Evolutionary conservation across 1,284 basidiomycete species (phyloP), one percentile per base, ranked within the genome.

Genomic region (Sporisorium reilianum): DNA sequence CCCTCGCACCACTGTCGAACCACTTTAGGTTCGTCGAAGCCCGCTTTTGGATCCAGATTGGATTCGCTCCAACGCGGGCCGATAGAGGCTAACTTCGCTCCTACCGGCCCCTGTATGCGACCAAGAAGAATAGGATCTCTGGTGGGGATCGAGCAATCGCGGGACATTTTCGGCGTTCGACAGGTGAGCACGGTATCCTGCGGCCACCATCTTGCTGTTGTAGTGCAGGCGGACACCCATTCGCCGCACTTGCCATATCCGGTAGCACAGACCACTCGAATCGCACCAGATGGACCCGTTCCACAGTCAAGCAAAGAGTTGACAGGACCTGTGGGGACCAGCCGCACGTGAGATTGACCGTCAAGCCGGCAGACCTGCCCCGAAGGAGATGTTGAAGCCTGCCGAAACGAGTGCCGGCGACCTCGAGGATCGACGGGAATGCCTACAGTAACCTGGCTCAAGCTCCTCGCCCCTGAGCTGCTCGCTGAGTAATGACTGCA

Each of bases 21-120:
- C 72, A 72, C 65, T 76, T 76, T 54, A 76, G 72, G 55, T 64
- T 79, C n/a, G n/a, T n/a, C n/a, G n/a, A n/a, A n/a, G n/a, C n/a
- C n/a, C n/a, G n/a, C n/a, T n/a, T n/a, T n/a, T n/a, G n/a, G n/a
- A n/a, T n/a, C n/a, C n/a, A n/a, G n/a, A n/a, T n/a, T n/a, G n/a
- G n/a, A n/a, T n/a, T n/a, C n/a, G n/a, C n/a, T n/a, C n/a, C n/a
- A n/a, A 48, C 46, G 46, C 28, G 26, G 30, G 18, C 46, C 28
- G 46, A 48, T 30, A 20, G 28, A 20, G 28, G 28, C 28, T 22
- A 30, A 32, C 11, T n/a, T 11, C 28, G 46, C n/a, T 30, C 20
- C 46, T 16, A 48, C 14, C 26, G 20, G 28, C n/a, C 25, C 18
- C 2, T 3, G 46, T 11, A n/a, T n/a, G n/a, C n/a, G n/a, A n/a